These are phyloP conservation scores for Tulasnella calospora DNA, from an alignment of 768 basidiomycete genomes.

Conservation along the genomic window DNA sequence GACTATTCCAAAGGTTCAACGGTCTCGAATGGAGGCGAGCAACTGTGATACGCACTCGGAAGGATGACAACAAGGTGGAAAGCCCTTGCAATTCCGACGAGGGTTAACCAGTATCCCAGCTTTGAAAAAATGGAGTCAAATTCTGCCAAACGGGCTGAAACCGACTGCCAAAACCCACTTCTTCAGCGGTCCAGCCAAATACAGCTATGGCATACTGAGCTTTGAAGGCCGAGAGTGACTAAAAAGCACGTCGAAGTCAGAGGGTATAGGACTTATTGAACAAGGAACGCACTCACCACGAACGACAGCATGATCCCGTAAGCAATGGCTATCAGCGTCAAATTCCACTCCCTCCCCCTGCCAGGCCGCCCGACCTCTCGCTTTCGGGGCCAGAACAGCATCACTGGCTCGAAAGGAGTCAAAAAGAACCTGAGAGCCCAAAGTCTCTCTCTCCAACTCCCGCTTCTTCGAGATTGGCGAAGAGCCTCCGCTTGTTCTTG, in stretches of 20 bases:
- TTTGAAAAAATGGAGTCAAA: slow-evolving; percentile 32
- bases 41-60: slow-evolving; percentile 37
- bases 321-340: slow-evolving; percentile 52
- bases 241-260: background rate
- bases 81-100: slow-evolving; percentile 52
- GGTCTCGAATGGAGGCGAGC: background rate
- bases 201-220: slow-evolving; percentile 59
- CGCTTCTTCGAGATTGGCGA: slow-evolving; percentile 20
- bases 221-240: slow-evolving; percentile 57
- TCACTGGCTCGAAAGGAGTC: slow-evolving; percentile 66
- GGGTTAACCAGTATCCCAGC: slow-evolving; percentile 70
- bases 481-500: slow-evolving; percentile 15
- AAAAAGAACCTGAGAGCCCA: slow-evolving; percentile 48
- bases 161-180: slow-evolving; percentile 40
- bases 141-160: background rate
- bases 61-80: slow-evolving; percentile 52
- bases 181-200: slow-evolving; percentile 66
- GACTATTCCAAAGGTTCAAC: slow-evolving; percentile 38
- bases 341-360: slow-evolving; percentile 57
- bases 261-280: background rate
- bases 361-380: slow-evolving; percentile 34
- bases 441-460: slow-evolving; percentile 28
- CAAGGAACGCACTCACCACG: slow-evolving; percentile 41
- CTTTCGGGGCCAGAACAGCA: slow-evolving; percentile 52
- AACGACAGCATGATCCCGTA: slow-evolving; percentile 47